Evolutionary conservation across 306 rosid genomes (phyloP), one percentile per base, ranked within the genome.

Genomic region (Fragaria vesca): DNA sequence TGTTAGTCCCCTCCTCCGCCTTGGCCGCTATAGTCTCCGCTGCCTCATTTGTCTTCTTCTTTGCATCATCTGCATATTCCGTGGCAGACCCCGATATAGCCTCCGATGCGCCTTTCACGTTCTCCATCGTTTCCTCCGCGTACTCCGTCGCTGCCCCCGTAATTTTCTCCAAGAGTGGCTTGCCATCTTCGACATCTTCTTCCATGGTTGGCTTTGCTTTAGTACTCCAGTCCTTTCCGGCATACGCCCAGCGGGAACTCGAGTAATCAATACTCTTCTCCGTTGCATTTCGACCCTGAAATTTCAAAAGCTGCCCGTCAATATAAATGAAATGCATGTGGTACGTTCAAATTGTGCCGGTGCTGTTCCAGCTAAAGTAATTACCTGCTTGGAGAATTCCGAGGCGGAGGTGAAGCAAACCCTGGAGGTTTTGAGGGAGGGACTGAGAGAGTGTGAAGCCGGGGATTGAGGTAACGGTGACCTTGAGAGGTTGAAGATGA

Each of bases 401-500:
- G 91, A 85, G 32, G 89, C 81, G 2, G 87, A 68, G 61, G 71
- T 72, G 72, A 88, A 81, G 88, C 86, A 81, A 75, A 91, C 80
- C 48, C 90, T 83, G 4, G 93, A 85, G 52, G 84, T 66, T 58
- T 84, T 90, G 43, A 3, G 74, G 28, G 89, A 76, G 13, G 74
- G 57, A 46, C 78, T 57, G 60, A 73, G 84, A 60, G 86, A 71
- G 38, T 36, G 79, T 40, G 87, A 76, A 57, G 89, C 80, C 3
- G 8, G 18, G 13, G 8, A 26, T 28, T 61, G 67, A 61, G 20
- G 40, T 1, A 61, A 60, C 84, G 83, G 15, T 57, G 97, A 81
- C 79, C 81, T 91, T 2, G 90, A 76, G 83, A 90, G 63, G 62
- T 82, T 87, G 88, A 88, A 86, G 79, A 88, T 15, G 15, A 73